Evolutionary conservation across 1,139 yeast species (phyloP).

Genomic region (Entelexis paramagnoliae): DNA sequence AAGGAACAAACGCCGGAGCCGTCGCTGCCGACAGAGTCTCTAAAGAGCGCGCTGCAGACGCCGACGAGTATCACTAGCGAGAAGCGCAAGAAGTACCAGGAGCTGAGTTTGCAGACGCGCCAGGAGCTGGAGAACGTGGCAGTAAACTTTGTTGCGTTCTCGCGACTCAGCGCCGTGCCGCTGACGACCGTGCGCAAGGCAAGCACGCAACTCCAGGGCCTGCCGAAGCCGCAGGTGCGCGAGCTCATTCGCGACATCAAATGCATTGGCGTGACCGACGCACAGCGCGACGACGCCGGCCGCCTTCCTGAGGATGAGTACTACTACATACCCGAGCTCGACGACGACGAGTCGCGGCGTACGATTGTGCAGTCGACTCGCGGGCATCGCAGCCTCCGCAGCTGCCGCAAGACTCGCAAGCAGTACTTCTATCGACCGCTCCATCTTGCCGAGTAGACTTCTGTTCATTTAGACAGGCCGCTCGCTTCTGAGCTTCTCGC

Average conservation of each 20-base stretch:
- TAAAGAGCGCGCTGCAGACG: neutral
- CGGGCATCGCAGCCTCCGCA: slow-evolving; percentile 71
- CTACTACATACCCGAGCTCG: slow-evolving; percentile 78
- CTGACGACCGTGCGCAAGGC: slow-evolving; percentile 55
- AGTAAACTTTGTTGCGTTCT: slow-evolving; percentile 79
- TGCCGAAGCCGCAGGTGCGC: slow-evolving; percentile 31
- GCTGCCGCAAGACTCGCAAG: slow-evolving; percentile 88
- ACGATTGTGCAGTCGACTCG: slow-evolving; percentile 54
- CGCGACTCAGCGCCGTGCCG: slow-evolving; percentile 80
- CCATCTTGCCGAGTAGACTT: slow-evolving; percentile 1
- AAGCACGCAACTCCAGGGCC: slow-evolving; percentile 26
- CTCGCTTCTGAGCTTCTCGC: no score
- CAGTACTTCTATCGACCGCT: slow-evolving; percentile 38
- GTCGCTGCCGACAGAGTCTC: neutral
- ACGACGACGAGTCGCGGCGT: slow-evolving; percentile 58
- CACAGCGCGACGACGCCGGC: slow-evolving; percentile 93
- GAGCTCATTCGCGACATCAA: slow-evolving; percentile 38
- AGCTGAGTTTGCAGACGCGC: slow-evolving; percentile 28
- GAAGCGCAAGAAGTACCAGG: slow-evolving; percentile 11
- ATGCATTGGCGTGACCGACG: slow-evolving; percentile 73
- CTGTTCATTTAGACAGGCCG: no score
- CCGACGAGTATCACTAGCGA: neutral
- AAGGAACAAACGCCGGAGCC: neutral
- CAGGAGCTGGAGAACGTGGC: slow-evolving; percentile 53
- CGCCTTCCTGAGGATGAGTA: slow-evolving; percentile 88